Conservation (phyloP, 2,329 filamentous ascomycete genomes). For the Chaetomium strumarium region DNA sequence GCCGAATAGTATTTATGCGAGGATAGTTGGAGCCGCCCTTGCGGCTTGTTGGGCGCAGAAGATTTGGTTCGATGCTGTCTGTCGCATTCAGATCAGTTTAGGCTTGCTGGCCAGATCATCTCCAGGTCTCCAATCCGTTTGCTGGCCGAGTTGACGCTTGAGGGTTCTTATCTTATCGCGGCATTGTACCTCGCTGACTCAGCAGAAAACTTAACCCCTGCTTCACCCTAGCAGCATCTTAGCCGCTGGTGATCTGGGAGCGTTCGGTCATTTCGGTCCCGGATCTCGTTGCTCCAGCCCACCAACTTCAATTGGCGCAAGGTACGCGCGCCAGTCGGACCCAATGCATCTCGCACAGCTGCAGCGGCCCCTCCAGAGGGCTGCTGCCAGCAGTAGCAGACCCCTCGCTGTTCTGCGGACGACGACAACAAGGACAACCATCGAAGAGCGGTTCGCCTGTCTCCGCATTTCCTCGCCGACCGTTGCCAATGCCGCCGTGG, state of each 20-base stretch:
- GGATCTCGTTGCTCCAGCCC: slow-evolving; percentile 9
- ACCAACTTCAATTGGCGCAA: slow-evolving; percentile 14
- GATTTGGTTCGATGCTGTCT: neutral
- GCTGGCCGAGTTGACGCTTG: neutral
- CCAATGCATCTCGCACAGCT: slow-evolving; percentile 43
- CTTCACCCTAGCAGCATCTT: neutral
- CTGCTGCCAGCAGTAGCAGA: slow-evolving; percentile 36
- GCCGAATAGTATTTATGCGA: neutral
- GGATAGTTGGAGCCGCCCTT: neutral
- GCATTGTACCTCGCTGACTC: slow-evolving; percentile 29
- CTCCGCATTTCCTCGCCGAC: slow-evolving; percentile 28
- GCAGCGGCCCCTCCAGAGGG: slow-evolving; percentile 42
- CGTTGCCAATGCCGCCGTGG: slow-evolving; percentile 37
- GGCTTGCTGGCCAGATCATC: slow-evolving; percentile 3
- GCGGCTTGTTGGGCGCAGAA: neutral
- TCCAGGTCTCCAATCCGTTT: neutral
- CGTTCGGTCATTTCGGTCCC: neutral
- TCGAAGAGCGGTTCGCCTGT: slow-evolving; percentile 30
- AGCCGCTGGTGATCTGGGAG: neutral
- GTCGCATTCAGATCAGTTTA: neutral
- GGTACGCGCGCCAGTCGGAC: slow-evolving; percentile 10
- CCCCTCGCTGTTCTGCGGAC: slow-evolving; percentile 33
- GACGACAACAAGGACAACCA: slow-evolving; percentile 19
- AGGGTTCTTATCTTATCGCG: slow-evolving; percentile 22
- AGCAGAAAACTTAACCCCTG: slow-evolving; percentile 32